These are phyloP conservation scores for Acanthamoeba polyphaga DNA, from an alignment of 208 protist species.

Conservation along the genomic window DNA sequence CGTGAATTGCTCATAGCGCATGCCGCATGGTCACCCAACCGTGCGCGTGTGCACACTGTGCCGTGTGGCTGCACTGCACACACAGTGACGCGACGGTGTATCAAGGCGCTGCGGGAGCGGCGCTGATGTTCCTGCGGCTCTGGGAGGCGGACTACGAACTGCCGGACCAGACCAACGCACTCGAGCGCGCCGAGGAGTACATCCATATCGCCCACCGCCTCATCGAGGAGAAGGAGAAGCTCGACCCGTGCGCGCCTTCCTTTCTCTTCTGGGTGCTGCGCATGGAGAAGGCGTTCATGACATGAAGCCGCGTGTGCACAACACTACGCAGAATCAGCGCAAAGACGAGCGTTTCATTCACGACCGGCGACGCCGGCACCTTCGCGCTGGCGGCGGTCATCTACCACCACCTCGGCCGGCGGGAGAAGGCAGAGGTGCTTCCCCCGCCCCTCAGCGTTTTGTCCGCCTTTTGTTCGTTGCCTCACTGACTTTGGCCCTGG, in stretches of 20 bases:
- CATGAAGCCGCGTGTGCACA: too few species aligned
- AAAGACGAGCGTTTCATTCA: not conserved
- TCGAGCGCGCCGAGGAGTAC: conserved; percentile 33
- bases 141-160: conserved; percentile 1
- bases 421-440: not conserved
- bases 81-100: conserved; percentile 26
- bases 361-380: not conserved
- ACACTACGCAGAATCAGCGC: not conserved
- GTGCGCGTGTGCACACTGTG: not conserved
- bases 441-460: too few species aligned
- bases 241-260: not conserved
- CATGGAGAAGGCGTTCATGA: not conserved
- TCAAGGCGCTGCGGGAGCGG: conserved; percentile 6
- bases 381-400: conserved; percentile 59
- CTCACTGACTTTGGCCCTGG: not conserved
- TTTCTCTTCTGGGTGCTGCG: not conserved
- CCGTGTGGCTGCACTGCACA: not conserved
- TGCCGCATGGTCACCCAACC: not conserved
- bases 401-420: conserved; percentile 34
- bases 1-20: not conserved
- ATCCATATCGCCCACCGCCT: not conserved
- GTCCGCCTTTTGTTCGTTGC: too few species aligned
- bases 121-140: conserved; percentile 31
- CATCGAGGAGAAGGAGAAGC: not conserved
- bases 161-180: conserved; percentile 4